Conservation (phyloP, 169 alveolate genomes). For the Plasmodium reichenowi region DNA sequence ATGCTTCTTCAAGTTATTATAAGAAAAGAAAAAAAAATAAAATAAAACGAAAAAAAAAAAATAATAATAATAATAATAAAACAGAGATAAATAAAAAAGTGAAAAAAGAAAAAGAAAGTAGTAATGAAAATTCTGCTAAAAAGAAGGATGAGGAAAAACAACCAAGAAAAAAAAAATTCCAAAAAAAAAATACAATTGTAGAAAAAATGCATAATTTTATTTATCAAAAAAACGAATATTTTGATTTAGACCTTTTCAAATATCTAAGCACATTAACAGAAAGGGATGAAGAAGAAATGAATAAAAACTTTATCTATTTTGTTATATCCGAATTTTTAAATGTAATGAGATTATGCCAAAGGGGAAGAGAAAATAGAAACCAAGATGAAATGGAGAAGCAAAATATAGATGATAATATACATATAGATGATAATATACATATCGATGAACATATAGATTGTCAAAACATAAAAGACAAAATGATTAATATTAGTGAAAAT, state of each 20-base stretch:
- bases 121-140: not conserved
- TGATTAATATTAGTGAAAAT: not conserved
- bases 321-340: not conserved
- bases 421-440: too few relatives aligned
- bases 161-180: not conserved
- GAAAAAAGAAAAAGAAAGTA: not conserved
- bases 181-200: not conserved
- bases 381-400: too few relatives aligned
- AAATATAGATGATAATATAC: too few relatives aligned
- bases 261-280: not conserved
- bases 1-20: too few relatives aligned
- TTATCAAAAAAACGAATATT: not conserved
- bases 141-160: not conserved
- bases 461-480: too few relatives aligned
- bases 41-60: not conserved
- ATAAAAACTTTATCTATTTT: not conserved
- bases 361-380: not conserved
- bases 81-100: not conserved
- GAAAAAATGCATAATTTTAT: not conserved
- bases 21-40: not conserved
- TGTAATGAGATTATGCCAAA: not conserved
- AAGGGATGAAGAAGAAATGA: conserved; percentile 7
- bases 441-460: too few relatives aligned
- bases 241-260: conserved; percentile 1
- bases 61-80: not conserved